Evolutionary conservation across 345 rosid species (phyloP).

Genomic region (Geranium brycei): DNA sequence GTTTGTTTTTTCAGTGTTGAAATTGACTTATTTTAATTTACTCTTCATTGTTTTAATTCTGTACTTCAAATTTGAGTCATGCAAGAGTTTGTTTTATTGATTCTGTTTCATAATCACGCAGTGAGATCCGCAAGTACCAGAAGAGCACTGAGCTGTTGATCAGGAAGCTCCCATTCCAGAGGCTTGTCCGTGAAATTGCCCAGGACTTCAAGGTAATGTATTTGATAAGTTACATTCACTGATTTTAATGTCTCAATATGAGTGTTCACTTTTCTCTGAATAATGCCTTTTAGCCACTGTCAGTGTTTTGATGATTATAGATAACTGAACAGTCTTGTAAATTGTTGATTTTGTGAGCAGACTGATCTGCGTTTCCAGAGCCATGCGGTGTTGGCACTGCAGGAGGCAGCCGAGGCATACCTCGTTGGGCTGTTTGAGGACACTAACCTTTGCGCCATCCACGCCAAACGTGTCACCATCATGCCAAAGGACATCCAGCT

Average conservation of each 20-base stretch:
- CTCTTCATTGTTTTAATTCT: no score
- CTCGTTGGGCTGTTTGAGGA: no score
- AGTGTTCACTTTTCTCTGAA: no score
- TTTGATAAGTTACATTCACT: neutral
- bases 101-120: neutral
- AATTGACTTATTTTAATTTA: no score
- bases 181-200: conserved; percentile 89
- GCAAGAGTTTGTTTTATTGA: neutral
- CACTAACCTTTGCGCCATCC: no score
- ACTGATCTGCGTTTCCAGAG: conserved; percentile 90
- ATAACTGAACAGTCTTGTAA: neutral
- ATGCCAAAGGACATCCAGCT: no score
- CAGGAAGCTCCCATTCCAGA: conserved; percentile 21
- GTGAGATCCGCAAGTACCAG: conserved; percentile 32
- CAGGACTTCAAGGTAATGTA: conserved; percentile 59
- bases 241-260: no score
- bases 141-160: no score
- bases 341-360: conserved; percentile 11
- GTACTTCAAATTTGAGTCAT: no score
- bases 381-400: conserved; percentile 66
- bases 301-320: neutral
- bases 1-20: neutral
- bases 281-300: no score
- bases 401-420: no score
- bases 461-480: no score